Evolutionary conservation across 768 basidiomycete species (phyloP).

Genomic region (Coprinopsis sp.): DNA sequence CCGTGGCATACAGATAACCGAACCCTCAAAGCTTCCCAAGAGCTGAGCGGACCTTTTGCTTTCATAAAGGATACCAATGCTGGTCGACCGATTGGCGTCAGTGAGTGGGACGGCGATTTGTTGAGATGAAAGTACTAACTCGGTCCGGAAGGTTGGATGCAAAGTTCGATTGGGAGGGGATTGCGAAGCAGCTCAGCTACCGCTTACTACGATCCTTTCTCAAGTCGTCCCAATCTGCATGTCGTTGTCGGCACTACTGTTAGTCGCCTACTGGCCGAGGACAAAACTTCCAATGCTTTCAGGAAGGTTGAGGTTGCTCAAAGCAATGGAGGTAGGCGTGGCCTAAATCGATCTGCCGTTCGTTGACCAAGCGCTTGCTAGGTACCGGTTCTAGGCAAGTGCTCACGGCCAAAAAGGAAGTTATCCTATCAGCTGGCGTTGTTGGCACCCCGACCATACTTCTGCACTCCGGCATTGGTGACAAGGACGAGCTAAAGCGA

Average conservation of each 20-base stretch:
- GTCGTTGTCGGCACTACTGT: slow-evolving; percentile 21
- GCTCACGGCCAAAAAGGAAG: slow-evolving; percentile 42
- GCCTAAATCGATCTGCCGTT: slow-evolving; percentile 4
- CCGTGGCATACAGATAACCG: no score
- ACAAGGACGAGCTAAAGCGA: slow-evolving; percentile 12
- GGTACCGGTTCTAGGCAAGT: neutral
- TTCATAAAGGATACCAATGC: no score
- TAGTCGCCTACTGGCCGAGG: slow-evolving; percentile 10
- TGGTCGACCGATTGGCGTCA: no score
- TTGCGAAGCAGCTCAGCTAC: slow-evolving; percentile 22
- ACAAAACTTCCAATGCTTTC: neutral
- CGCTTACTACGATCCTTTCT: slow-evolving; percentile 17
- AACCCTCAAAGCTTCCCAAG: no score
- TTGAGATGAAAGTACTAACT: no score
- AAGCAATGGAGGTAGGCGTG: slow-evolving; percentile 6
- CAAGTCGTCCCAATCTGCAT: slow-evolving; percentile 18
- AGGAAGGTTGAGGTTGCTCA: slow-evolving; percentile 12
- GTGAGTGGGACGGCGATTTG: no score
- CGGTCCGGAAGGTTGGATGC: slow-evolving; percentile 15
- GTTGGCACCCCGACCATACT: slow-evolving; percentile 31
- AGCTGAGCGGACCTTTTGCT: no score
- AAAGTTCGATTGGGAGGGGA: slow-evolving; percentile 16
- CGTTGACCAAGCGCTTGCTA: neutral
- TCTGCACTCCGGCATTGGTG: slow-evolving; percentile 32
- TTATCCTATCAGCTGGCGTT: slow-evolving; percentile 40